Evolutionary conservation across 2,329 filamentous ascomycete species (phyloP), one percentile per base, ranked within the genome.

Genomic region (Pseudogymnoascus verrucosus): DNA sequence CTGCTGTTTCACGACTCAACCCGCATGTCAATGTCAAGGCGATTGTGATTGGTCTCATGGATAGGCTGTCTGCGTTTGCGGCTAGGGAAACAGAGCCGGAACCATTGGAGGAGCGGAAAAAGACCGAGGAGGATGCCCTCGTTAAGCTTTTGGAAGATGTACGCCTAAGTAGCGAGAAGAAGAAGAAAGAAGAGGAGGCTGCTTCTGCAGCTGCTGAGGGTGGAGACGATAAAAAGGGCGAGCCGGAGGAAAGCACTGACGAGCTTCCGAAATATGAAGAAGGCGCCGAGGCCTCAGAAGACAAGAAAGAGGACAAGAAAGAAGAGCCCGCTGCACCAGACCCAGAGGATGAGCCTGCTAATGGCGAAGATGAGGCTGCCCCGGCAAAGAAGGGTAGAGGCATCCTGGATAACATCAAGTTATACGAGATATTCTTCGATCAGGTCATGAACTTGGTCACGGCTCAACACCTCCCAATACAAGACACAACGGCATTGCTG

Each of bases 31-130:
- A 99, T 69, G 88, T 99, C 77, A 99, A 99, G 78, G 90, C 90
- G 57, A 99, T 99, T 64, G 93, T 99, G 8, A 97, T 98, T 73
- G 95, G 93, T 26, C 81, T 99, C 65, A 99, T 99, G 96, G 93
- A 99, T 73, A 87, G 95, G 40, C 78, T 99, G 31, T 97, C 95
- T 5, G 89, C 92, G 63, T 99, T 96, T 75, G 93, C 95, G n/a
- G 89, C 95, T 70, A 84, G 93, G 64, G 93, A 98, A 76, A 84
- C 90, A 3, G 85, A 90, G 68, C 83, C 84, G 23, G 88, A 90
- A 63, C 82, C 84, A 19, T 80, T 83, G 4, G 88, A 91, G 63
- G 85, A 93, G 69, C 86, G 86, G 68, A 86, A 87, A 67, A 89
- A 91, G 75, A 80, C 85, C 28, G 95, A 99, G 76, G 88, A 95